Evolutionary conservation across 768 basidiomycete species (phyloP).

Genomic region (Suillus alpinus): DNA sequence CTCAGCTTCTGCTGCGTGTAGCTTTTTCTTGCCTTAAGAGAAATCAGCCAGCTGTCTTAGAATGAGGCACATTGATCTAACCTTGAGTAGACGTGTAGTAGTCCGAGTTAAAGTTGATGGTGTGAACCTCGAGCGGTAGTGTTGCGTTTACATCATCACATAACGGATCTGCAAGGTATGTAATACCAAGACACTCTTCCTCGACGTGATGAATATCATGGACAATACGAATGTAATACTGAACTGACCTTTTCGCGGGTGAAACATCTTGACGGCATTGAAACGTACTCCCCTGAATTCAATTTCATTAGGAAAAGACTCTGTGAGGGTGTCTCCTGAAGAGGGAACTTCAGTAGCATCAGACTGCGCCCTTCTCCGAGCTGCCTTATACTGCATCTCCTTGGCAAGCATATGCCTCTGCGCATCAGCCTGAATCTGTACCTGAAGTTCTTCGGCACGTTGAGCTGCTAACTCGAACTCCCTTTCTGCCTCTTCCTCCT

Average conservation of each 20-base stretch:
- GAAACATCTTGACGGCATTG: slow-evolving; percentile 65
- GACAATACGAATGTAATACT: not conserved
- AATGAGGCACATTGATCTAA: slow-evolving; percentile 6
- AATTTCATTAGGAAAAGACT: slow-evolving; percentile 58
- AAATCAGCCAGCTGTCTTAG: not conserved
- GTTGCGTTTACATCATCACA: slow-evolving; percentile 60
- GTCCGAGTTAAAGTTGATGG: slow-evolving; percentile 60
- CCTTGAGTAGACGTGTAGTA: slow-evolving; percentile 73
- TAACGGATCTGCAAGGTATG: slow-evolving; percentile 74
- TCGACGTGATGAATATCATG: not conserved
- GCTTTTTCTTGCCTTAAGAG: slow-evolving; percentile 59
- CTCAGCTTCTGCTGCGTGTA: slow-evolving; percentile 63
- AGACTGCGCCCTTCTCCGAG: slow-evolving; percentile 64
- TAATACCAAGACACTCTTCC: slow-evolving; percentile 60
- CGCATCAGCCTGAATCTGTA: slow-evolving; percentile 65
- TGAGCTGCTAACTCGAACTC: slow-evolving; percentile 49
- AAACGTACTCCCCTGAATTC: slow-evolving; percentile 60
- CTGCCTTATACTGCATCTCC: slow-evolving; percentile 48
- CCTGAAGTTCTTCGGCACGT: slow-evolving; percentile 58
- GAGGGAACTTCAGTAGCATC: slow-evolving; percentile 66
- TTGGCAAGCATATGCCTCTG: slow-evolving; percentile 47
- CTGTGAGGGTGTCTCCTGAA: slow-evolving; percentile 49
- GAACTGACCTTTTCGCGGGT: slow-evolving; percentile 60
- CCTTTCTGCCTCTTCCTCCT: slow-evolving; percentile 53
- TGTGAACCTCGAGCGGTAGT: slow-evolving; percentile 64